Conservation (phyloP, 2,329 filamentous ascomycete genomes). For the Diaporthe helianthi region DNA sequence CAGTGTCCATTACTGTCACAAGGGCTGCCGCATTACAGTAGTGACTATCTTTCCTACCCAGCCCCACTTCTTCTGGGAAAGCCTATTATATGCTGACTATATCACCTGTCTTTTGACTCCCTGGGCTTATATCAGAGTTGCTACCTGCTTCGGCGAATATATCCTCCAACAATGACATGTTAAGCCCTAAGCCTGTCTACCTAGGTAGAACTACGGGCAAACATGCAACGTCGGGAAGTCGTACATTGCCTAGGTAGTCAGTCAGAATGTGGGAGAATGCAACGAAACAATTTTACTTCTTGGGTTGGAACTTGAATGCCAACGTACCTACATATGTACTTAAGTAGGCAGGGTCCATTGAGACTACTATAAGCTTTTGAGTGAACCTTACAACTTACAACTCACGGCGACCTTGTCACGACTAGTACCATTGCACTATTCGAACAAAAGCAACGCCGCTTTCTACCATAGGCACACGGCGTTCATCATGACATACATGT, state of each 20-base stretch:
- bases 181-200: neutral
- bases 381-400: no score
- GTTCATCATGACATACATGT: no score
- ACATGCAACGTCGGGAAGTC: conserved; percentile 1
- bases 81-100: neutral
- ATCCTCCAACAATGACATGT: conserved; percentile 12
- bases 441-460: no score
- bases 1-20: neutral
- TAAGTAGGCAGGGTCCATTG: neutral
- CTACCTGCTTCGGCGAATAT: neutral
- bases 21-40: neutral
- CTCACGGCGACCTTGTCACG: no score
- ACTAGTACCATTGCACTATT: no score
- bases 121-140: neutral
- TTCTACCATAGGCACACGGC: no score
- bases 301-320: neutral
- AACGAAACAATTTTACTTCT: neutral
- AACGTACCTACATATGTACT: no score
- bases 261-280: neutral
- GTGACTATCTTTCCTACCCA: neutral
- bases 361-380: no score
- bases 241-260: no score
- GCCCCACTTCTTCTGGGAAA: neutral
- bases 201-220: no score
- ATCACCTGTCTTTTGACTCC: neutral